Evolutionary conservation across 2,329 filamentous ascomycete genomes (phyloP).

Genomic region (Hypoxylon sp.): DNA sequence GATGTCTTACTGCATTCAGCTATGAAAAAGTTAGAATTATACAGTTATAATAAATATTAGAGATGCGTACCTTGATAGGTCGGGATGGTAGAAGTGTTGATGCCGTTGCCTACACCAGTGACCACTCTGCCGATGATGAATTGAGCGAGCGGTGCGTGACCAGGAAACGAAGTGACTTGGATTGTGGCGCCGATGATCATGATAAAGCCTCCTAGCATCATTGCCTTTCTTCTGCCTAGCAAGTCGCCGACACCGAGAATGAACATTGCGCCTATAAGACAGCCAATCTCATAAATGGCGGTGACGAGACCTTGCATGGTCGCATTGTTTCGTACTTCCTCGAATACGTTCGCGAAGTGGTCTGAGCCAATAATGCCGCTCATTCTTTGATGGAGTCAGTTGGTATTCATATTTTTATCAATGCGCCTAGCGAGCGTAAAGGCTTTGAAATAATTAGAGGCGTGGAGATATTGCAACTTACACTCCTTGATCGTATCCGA

Average conservation of each 20-base stretch:
- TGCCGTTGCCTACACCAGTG: slow-evolving; percentile 68
- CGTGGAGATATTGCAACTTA: slow-evolving; percentile 23
- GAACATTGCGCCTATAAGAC: slow-evolving; percentile 63
- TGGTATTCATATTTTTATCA: slow-evolving; percentile 48
- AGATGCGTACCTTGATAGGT: slow-evolving; percentile 60
- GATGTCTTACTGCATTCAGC: slow-evolving; percentile 62
- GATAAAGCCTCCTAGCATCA: slow-evolving; percentile 69
- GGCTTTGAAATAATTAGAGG: background rate
- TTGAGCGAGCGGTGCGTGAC: slow-evolving; percentile 57
- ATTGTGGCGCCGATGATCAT: slow-evolving; percentile 74
- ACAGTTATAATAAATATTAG: background rate
- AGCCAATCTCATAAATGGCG: slow-evolving; percentile 65
- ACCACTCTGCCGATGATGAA: slow-evolving; percentile 66
- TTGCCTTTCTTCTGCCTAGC: slow-evolving; percentile 66
- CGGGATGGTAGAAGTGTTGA: slow-evolving; percentile 64
- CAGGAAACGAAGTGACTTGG: slow-evolving; percentile 62
- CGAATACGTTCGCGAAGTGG: slow-evolving; percentile 66
- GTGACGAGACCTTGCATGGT: slow-evolving; percentile 65
- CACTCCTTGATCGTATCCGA: slow-evolving; percentile 70
- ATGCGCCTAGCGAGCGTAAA: background rate
- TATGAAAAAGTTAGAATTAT: slow-evolving; percentile 39
- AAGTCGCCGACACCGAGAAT: slow-evolving; percentile 69
- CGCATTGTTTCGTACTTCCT: slow-evolving; percentile 59
- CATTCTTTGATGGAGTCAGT: slow-evolving; percentile 56
- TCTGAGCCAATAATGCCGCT: slow-evolving; percentile 67